These are phyloP conservation scores for Brassica carinata DNA, from an alignment of 345 rosid species.

Conservation along the genomic window DNA sequence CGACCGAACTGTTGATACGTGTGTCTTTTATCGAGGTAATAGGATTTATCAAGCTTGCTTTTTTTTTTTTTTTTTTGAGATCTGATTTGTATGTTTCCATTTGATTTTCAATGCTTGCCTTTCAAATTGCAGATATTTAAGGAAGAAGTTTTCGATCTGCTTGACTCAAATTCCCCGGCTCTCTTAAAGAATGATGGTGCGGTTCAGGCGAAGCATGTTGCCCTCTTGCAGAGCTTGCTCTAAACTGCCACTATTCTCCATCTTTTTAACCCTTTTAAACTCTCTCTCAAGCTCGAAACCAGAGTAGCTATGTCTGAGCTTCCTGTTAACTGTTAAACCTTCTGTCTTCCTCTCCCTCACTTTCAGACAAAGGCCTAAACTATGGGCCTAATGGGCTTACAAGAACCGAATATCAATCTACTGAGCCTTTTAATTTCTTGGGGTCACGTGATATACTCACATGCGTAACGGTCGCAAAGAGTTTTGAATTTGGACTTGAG, in stretches of 20 bases:
- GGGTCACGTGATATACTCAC: constrained; percentile 32
- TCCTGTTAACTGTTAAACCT: background rate
- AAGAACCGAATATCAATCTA: background rate
- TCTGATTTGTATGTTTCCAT: background rate
- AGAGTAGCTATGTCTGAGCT: constrained; percentile 26
- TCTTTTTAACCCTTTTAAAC: constrained; percentile 3
- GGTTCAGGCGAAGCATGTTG: constrained; percentile 44
- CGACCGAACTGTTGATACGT: constrained; percentile 68
- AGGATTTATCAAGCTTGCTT: background rate
- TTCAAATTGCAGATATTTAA: constrained; percentile 69
- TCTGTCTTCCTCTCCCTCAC: constrained; percentile 11
- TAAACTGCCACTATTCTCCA: constrained; percentile 47
- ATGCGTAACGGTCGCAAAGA: constrained; percentile 38
- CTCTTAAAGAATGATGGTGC: constrained; percentile 53
- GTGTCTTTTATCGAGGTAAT: constrained; percentile 95
- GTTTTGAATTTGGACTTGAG: constrained; percentile 42
- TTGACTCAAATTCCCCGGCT: constrained; percentile 58
- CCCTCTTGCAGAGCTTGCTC: constrained; percentile 71
- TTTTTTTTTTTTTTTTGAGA: background rate
- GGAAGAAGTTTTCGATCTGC: constrained; percentile 93
- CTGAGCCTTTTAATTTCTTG: background rate
- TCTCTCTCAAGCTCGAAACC: constrained; percentile 8
- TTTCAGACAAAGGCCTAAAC: background rate
- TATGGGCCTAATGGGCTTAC: constrained; percentile 9
- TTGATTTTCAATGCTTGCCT: background rate